These are phyloP conservation scores for Stentor roeselii DNA, from an alignment of 73 alveolate genomes.

Conservation along the genomic window DNA sequence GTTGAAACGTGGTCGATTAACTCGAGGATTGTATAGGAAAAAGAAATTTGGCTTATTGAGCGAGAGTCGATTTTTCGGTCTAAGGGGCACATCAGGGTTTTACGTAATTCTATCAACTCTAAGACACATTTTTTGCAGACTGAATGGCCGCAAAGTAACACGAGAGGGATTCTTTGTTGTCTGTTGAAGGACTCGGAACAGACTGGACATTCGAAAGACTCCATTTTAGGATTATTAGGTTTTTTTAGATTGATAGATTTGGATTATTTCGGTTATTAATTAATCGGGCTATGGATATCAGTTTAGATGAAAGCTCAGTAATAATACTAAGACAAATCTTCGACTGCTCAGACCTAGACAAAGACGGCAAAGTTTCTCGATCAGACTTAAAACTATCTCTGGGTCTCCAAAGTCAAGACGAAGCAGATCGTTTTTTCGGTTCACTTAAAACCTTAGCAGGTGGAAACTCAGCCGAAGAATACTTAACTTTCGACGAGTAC, in stretches of 20 bases:
- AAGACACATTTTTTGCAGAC: not conserved
- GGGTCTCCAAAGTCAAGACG: not conserved
- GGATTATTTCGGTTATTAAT: too few species aligned
- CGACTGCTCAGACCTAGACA: not conserved
- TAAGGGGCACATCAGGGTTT: not conserved
- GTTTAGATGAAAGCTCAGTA: not conserved
- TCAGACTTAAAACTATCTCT: not conserved
- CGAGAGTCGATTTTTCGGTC: not conserved
- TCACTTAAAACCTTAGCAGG: not conserved
- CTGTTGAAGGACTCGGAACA: not conserved
- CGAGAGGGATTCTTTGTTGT: not conserved
- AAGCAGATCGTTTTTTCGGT: not conserved
- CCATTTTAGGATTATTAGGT: too few species aligned
- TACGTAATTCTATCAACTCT: not conserved
- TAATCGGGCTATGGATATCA: not conserved
- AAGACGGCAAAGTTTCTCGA: not conserved
- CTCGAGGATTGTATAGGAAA: not conserved
- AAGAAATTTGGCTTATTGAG: not conserved
- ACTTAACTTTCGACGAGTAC: not conserved
- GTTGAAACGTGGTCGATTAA: not conserved
- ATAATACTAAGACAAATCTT: not conserved
- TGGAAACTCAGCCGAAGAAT: not conserved
- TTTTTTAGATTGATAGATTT: too few species aligned
- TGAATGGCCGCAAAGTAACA: not conserved
- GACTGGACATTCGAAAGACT: not conserved